A percentile compares a stretch with the other conserved stretches of the same genome.
Conservation (phyloP, 441 rosid species). For the Pelargonium fulgidum region DNA sequence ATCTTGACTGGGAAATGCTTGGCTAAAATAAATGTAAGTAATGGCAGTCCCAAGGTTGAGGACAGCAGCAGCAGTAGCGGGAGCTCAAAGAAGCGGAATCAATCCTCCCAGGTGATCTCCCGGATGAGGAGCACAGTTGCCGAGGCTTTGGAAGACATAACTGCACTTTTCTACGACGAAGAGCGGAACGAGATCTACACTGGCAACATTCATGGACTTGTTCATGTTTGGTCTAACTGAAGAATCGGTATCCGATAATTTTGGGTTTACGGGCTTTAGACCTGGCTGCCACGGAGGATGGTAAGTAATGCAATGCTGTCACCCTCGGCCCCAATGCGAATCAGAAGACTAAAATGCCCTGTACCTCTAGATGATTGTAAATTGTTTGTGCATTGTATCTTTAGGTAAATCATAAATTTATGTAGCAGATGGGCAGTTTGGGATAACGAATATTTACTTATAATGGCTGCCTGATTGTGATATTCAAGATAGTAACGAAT, state of each 20-base stretch:
- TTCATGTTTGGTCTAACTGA: constrained; percentile 94
- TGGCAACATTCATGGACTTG: constrained; percentile 75
- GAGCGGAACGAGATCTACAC: constrained; percentile 95
- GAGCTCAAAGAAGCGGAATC: constrained; percentile 28
- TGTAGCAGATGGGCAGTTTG: constrained; percentile 21
- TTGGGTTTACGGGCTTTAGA: not conserved
- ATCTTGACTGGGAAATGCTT: constrained; percentile 92
- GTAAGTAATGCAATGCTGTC: not conserved
- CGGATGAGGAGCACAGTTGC: constrained; percentile 54
- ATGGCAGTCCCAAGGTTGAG: constrained; percentile 42
- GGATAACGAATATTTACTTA: not conserved
- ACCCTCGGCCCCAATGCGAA: not conserved
- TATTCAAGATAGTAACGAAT: not conserved
- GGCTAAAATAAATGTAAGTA: constrained; percentile 65
- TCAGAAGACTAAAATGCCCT: not conserved
- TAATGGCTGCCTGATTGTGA: constrained; percentile 20
- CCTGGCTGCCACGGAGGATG: not conserved
- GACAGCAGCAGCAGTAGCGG: constrained; percentile 37
- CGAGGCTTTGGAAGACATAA: constrained; percentile 91
- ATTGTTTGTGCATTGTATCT: constrained; percentile 13
- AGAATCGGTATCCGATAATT: not conserved
- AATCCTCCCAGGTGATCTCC: constrained; percentile 4
- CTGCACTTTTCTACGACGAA: constrained; percentile 86
- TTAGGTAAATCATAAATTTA: constrained; percentile 15
- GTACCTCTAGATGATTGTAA: constrained; percentile 6